Percentiles rank a stretch among this genome's conserved stretches.
Conservation (phyloP, 2,329 filamentous ascomycete species). For the Lithohypha guttulata region DNA sequence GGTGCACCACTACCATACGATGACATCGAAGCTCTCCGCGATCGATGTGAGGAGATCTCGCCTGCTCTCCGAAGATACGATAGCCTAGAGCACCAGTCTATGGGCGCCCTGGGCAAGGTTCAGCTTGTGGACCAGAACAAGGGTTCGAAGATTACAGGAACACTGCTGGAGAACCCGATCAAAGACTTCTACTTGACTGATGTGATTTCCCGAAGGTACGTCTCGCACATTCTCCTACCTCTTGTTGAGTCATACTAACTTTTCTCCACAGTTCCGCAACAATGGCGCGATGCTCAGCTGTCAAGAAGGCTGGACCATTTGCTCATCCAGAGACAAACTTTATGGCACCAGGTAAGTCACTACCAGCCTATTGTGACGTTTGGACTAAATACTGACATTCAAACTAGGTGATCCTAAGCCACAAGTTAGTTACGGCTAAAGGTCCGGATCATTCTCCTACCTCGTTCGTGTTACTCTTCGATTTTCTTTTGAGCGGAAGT, state of each 20-base stretch:
- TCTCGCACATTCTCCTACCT: conserved; percentile 16
- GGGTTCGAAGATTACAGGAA: conserved; percentile 61
- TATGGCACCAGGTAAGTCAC: conserved; percentile 56
- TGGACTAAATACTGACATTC: conserved; percentile 26
- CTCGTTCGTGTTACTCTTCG: neutral
- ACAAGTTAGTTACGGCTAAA: neutral
- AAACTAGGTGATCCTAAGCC: neutral
- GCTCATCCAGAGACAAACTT: conserved; percentile 64
- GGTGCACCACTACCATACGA: conserved; percentile 82
- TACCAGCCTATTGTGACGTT: conserved; percentile 29
- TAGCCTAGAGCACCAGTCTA: conserved; percentile 68
- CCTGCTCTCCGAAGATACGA: conserved; percentile 85
- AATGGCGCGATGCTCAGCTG: conserved; percentile 93
- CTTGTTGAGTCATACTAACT: neutral
- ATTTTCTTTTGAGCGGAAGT: neutral
- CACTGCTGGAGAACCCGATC: conserved; percentile 71
- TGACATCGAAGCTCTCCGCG: conserved; percentile 75
- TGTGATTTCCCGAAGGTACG: conserved; percentile 86
- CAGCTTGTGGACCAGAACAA: conserved; percentile 96
- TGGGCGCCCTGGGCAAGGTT: conserved; percentile 72
- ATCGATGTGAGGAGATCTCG: conserved; percentile 91
- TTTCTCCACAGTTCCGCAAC: conserved; percentile 88
- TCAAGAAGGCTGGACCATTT: conserved; percentile 59
- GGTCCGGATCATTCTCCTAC: neutral
- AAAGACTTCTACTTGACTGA: conserved; percentile 99